Percentiles rank a stretch among this genome's conserved stretches.
Conservation (phyloP, 179 eudicot genomes). For the Monotropa hypopitys region DNA sequence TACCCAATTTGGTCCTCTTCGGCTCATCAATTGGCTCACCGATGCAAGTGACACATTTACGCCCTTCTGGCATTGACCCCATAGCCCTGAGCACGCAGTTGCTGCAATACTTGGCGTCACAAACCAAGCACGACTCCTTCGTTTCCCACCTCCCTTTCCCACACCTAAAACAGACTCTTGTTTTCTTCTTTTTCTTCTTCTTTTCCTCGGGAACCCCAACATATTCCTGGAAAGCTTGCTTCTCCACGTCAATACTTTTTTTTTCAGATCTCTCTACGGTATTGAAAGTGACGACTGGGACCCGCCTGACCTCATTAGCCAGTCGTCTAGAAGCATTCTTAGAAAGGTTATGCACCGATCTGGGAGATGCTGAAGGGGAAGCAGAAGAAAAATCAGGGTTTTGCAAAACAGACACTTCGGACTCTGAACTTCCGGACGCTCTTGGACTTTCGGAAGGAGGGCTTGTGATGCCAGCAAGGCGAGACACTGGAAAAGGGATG, state of each 20-base stretch:
- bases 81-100: conserved; percentile 73
- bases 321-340: conserved; percentile 15
- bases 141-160: conserved; percentile 68
- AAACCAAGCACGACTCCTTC: conserved; percentile 58
- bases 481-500: conserved; percentile 49
- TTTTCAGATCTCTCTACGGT: conserved; percentile 50
- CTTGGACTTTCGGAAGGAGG: conserved; percentile 53
- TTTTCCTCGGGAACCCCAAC: conserved; percentile 47
- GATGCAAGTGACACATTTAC: conserved; percentile 75
- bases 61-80: conserved; percentile 91
- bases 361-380: conserved; percentile 68
- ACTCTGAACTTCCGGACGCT: conserved; percentile 62
- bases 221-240: conserved; percentile 43
- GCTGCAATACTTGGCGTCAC: conserved; percentile 58
- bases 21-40: conserved; percentile 63
- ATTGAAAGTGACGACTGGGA: conserved; percentile 65
- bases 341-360: conserved; percentile 29
- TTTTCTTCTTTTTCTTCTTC: conserved; percentile 36
- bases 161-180: conserved; percentile 49
- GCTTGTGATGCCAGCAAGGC: conserved; percentile 31
- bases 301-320: conserved; percentile 45
- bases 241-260: conserved; percentile 23
- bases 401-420: conserved; percentile 72
- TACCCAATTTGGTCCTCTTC: conserved; percentile 50
- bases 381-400: conserved; percentile 52